Evolutionary conservation across 495 filamentous ascomycete genomes (phyloP).

Genomic region (Penicillium daleae): DNA sequence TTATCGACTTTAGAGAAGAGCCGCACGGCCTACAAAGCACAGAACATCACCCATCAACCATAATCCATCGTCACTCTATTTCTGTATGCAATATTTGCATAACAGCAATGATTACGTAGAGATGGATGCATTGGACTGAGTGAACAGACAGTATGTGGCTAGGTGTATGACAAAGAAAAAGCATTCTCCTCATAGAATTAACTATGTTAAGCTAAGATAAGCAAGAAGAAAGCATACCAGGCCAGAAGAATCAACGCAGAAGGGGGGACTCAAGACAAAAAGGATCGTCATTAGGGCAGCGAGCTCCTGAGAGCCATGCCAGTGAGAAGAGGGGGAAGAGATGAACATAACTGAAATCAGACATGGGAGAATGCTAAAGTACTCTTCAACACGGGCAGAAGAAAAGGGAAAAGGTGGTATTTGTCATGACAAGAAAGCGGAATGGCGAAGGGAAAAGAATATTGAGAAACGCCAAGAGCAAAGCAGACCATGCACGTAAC

Average conservation of each 20-base stretch:
- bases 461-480: constrained; percentile 26
- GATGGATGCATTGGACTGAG: constrained; percentile 12
- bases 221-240: neutral
- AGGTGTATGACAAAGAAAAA: constrained; percentile 4
- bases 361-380: constrained; percentile 1
- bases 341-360: neutral
- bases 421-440: constrained; percentile 24
- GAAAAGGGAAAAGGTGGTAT: constrained; percentile 20
- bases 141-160: constrained; percentile 20
- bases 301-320: constrained; percentile 1
- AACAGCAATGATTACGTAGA: constrained; percentile 22
- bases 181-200: neutral
- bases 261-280: constrained; percentile 7
- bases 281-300: constrained; percentile 25
- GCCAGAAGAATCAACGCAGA: neutral
- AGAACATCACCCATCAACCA: neutral
- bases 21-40: neutral
- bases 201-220: neutral
- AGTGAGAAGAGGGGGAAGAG: constrained; percentile 1
- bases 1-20: neutral
- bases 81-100: constrained; percentile 22
- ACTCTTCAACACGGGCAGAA: constrained; percentile 14
- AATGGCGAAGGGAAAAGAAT: constrained; percentile 18
- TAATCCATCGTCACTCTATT: constrained; percentile 23
- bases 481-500: constrained; percentile 24